phyloP scores from a whole-genome alignment of 805 yeast genomes.

The Lachancea kluyveri region DNA sequence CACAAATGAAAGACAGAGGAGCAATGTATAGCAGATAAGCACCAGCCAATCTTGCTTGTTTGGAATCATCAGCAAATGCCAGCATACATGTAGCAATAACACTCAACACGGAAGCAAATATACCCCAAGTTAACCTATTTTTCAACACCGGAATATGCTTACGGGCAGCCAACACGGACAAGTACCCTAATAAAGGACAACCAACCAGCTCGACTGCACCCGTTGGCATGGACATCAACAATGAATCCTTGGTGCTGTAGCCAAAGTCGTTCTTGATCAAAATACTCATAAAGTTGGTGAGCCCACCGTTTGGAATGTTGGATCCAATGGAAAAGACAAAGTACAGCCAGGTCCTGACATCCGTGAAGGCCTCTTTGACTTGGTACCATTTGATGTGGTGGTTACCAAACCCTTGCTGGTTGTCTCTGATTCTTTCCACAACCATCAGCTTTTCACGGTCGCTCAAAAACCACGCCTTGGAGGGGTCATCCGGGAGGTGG shows the following conservation, averaged over 20 bases:
- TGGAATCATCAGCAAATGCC: slow-evolving; percentile 32
- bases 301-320: slow-evolving; percentile 45
- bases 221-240: slow-evolving; percentile 36
- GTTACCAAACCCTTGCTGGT: slow-evolving; percentile 50
- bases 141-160: slow-evolving; percentile 12
- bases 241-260: slow-evolving; percentile 31
- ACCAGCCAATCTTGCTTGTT: slow-evolving; percentile 31
- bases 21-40: slow-evolving; percentile 28
- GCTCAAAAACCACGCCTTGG: slow-evolving; percentile 37
- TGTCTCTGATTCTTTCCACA: slow-evolving; percentile 42
- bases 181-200: slow-evolving; percentile 23
- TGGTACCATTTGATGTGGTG: slow-evolving; percentile 46
- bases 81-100: slow-evolving; percentile 33
- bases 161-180: slow-evolving; percentile 17
- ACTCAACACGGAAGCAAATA: slow-evolving; percentile 27
- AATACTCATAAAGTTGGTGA: slow-evolving; percentile 39
- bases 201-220: slow-evolving; percentile 37
- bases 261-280: slow-evolving; percentile 36
- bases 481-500: slow-evolving; percentile 49
- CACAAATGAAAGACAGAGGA: slow-evolving; percentile 28
- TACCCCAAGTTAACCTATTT: slow-evolving; percentile 27
- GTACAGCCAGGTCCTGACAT: slow-evolving; percentile 41
- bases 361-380: slow-evolving; percentile 41
- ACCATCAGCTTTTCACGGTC: slow-evolving; percentile 39
- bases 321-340: slow-evolving; percentile 33